Evolutionary conservation across 352 stramenopile species (phyloP), one percentile per base, ranked within the genome.

Genomic region (Globisporangium parvum): DNA sequence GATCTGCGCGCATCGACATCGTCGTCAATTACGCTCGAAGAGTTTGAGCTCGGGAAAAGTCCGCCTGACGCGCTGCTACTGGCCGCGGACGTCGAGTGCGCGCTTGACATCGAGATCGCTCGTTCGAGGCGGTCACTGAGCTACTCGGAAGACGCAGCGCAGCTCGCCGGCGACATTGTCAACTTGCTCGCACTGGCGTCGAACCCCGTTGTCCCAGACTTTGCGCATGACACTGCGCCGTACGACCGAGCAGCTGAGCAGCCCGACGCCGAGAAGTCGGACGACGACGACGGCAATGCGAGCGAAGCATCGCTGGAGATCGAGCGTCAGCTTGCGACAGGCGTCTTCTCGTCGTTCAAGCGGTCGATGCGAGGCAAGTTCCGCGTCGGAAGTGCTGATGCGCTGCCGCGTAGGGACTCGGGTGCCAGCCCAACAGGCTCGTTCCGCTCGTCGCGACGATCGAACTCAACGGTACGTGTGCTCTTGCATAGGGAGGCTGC

Each of bases 41-140:
- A 91, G 21, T 88, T 88, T 62, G 76, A 82, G 24, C 63, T 68
- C 35, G 74, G 76, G 24, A 69, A 55, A 15, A 60, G 60, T 5
- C 57, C 58, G n/a, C 68, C 60, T 40, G 57, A 70, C 11, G 31
- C 47, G 6, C 37, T 53, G 3, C 15, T 50, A 5, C 24, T 46
- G 18, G 17, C 23, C 9, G 21, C 8, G 2, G 28, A 39, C 18
- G 14, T 12, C 1, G 47, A 28, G 8, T 10, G 5, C 5, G 37
- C 6, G 37, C 12, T 41, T 28, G 28, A 52, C 24, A 47, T 23
- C 46, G 39, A 63, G 15, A 20, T 18, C 26, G 55, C 55, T 50
- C 55, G 28, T 21, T 28, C 51, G 0, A 46, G n/a, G 10, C 21
- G 18, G 8, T 47, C 44, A 3, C 28, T 54, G 21, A 49, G 55